Conservation (phyloP, 2,329 filamentous ascomycete species). For the Teratosphaeria viscida region DNA sequence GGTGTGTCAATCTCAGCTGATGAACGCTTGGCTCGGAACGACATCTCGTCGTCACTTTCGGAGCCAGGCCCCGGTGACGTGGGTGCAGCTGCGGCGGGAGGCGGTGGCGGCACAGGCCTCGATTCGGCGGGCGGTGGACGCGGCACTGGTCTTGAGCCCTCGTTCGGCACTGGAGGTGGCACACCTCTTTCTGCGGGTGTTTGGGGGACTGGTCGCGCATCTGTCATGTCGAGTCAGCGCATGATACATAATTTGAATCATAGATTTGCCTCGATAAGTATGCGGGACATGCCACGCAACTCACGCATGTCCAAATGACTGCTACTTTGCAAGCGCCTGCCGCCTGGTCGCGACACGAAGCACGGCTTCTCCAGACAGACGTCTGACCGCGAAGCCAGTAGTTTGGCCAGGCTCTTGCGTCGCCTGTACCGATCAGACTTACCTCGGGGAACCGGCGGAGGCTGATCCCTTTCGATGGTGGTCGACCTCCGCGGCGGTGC, state of each 20-base stretch:
- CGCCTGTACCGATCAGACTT: constrained; percentile 19
- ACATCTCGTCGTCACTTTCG: constrained; percentile 81
- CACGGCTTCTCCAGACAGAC: background rate
- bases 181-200: constrained; percentile 13
- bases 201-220: constrained; percentile 20
- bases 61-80: constrained; percentile 67
- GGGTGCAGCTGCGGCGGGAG: constrained; percentile 30
- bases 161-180: constrained; percentile 26
- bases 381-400: background rate
- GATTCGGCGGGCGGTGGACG: constrained; percentile 28
- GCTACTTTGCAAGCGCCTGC: background rate
- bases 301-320: background rate
- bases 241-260: background rate
- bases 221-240: constrained; percentile 5
- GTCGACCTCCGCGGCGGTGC: constrained; percentile 29
- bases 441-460: constrained; percentile 42
- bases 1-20: constrained; percentile 28
- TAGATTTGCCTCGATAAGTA: background rate
- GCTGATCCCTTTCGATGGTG: constrained; percentile 27
- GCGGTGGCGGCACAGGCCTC: constrained; percentile 51
- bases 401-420: background rate
- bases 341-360: background rate
- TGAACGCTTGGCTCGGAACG: constrained; percentile 35
- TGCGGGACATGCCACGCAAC: background rate
- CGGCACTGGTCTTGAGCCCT: constrained; percentile 28